Conservation (phyloP, 1,284 basidiomycete species). For the Irpex lacteus region DNA sequence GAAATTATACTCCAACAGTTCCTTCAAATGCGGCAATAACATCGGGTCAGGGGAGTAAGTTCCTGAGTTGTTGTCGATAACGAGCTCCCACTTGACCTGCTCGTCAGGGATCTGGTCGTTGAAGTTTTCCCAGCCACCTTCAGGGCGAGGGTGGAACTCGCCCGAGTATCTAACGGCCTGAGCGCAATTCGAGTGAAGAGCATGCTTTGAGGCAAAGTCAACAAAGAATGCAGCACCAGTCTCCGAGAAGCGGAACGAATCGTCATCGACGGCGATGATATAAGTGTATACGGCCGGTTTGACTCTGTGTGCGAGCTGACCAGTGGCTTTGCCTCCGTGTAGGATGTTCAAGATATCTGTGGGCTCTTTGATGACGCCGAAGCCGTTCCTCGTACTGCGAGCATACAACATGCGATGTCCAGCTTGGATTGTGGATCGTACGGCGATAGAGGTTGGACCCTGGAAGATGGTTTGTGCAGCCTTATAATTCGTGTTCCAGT, state of each 20-base stretch:
- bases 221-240: constrained; percentile 80
- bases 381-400: constrained; percentile 57
- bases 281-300: constrained; percentile 81
- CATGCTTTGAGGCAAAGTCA: constrained; percentile 73
- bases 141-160: constrained; percentile 75
- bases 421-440: constrained; percentile 65
- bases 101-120: constrained; percentile 50
- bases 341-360: constrained; percentile 51
- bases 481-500: constrained; percentile 64
- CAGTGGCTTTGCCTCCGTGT: constrained; percentile 36
- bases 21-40: constrained; percentile 53
- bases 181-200: constrained; percentile 40
- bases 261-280: constrained; percentile 66
- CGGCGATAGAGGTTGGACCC: constrained; percentile 56
- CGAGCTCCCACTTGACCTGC: constrained; percentile 64
- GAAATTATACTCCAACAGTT: constrained; percentile 67
- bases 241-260: constrained; percentile 74
- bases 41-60: constrained; percentile 67
- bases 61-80: constrained; percentile 76
- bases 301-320: constrained; percentile 47
- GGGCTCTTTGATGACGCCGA: constrained; percentile 50
- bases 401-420: constrained; percentile 75
- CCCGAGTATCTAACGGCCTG: constrained; percentile 63
- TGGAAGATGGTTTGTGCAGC: constrained; percentile 70
- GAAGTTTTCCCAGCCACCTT: constrained; percentile 65